phyloP scores from a whole-genome alignment of 495 filamentous ascomycete genomes.

The Hypoxylon rickii region DNA sequence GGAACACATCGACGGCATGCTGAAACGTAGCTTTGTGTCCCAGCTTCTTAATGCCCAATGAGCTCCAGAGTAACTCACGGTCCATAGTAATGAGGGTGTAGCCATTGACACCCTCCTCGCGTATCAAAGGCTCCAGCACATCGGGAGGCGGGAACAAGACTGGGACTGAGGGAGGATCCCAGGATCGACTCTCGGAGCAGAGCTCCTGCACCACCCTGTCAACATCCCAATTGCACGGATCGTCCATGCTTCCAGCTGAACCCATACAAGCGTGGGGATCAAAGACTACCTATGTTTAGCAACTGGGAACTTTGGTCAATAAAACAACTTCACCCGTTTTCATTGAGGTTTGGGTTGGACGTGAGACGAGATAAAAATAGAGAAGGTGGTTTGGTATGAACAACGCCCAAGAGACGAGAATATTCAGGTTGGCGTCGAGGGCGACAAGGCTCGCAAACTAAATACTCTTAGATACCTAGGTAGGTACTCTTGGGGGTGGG shows the following conservation, averaged over 20 bases:
- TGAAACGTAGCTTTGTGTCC: conserved; percentile 43
- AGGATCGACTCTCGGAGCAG: conserved; percentile 57
- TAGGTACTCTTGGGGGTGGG: too few species aligned
- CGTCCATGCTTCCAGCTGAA: conserved; percentile 39
- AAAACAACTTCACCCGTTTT: too few species aligned
- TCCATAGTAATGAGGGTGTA: conserved; percentile 58
- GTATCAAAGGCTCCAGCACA: conserved; percentile 57
- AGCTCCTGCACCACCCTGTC: conserved; percentile 68
- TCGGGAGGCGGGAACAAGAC: conserved; percentile 53
- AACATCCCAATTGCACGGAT: conserved; percentile 71
- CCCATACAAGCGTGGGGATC: conserved; percentile 1
- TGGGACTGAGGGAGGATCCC: conserved; percentile 38
- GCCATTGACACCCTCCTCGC: conserved; percentile 65
- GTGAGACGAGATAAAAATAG: too few species aligned
- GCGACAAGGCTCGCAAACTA: too few species aligned
- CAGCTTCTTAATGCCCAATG: conserved; percentile 39
- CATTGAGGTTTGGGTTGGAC: too few species aligned
- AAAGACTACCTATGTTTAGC: too few species aligned
- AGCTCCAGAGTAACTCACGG: conserved; percentile 36
- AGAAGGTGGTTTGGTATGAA: too few species aligned
- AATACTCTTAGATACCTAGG: too few species aligned
- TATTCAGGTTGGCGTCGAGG: too few species aligned
- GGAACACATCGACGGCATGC: conserved; percentile 37
- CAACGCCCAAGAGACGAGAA: too few species aligned
- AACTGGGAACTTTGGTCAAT: too few species aligned